These are phyloP conservation scores for Apiospora hydei DNA, from an alignment of 2,329 filamentous ascomycete genomes.

Conservation along the genomic window DNA sequence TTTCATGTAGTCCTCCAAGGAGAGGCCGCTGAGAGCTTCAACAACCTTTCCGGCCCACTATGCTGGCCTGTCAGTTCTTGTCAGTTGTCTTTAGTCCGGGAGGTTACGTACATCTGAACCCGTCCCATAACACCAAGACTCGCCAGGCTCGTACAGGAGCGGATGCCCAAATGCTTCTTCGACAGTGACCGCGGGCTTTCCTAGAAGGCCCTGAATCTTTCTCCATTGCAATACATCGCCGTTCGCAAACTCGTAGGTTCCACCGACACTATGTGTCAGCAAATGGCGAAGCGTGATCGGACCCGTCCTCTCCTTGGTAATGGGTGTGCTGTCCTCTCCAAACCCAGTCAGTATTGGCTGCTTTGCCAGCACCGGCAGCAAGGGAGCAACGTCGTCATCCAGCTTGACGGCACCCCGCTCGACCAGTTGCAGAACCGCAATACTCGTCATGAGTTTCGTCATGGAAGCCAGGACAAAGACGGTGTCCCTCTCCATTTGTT, in stretches of 20 bases:
- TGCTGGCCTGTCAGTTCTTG: background rate
- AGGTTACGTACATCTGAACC: constrained; percentile 43
- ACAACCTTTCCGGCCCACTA: constrained; percentile 46
- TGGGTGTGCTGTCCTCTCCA: constrained; percentile 43
- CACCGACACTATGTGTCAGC: constrained; percentile 55
- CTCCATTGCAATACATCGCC: constrained; percentile 24
- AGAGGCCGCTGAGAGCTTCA: constrained; percentile 38
- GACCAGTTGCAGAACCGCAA: constrained; percentile 55
- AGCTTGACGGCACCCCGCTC: constrained; percentile 53
- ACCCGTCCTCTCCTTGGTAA: constrained; percentile 37
- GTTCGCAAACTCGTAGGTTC: constrained; percentile 46
- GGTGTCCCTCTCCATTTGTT: constrained; percentile 35
- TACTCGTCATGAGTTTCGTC: constrained; percentile 53
- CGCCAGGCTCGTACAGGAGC: constrained; percentile 53
- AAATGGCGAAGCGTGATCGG: constrained; percentile 55
- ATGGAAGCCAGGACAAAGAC: constrained; percentile 46
- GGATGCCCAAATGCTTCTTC: constrained; percentile 44
- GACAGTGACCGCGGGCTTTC: constrained; percentile 25
- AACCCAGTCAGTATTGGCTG: constrained; percentile 54
- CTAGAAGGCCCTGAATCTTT: background rate
- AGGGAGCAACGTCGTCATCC: constrained; percentile 51
- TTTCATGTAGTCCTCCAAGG: constrained; percentile 35
- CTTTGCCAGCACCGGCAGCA: constrained; percentile 52
- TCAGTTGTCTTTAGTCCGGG: background rate
- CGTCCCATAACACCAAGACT: constrained; percentile 50